phyloP scores from a whole-genome alignment of 306 rosid species.

The Medicago truncatula region DNA sequence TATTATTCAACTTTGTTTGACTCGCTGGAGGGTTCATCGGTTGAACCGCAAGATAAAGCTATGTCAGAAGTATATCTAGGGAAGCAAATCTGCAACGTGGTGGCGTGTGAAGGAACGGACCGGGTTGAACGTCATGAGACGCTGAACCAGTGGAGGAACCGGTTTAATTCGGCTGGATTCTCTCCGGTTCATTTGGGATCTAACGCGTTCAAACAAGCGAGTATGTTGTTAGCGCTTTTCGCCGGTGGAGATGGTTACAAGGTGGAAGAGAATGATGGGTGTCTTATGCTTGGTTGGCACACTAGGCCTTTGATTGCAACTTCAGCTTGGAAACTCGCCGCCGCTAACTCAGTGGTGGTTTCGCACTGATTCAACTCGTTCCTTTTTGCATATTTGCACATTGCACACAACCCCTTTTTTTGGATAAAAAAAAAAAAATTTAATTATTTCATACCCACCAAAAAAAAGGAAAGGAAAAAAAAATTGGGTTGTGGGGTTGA shows the following conservation, averaged over 20 bases:
- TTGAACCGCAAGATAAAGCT: conserved; percentile 59
- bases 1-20: conserved; percentile 93
- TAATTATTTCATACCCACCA: conserved; percentile 30
- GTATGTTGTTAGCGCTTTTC: conserved; percentile 70
- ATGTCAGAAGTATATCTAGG: conserved; percentile 91
- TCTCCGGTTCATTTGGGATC: conserved; percentile 78
- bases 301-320: conserved; percentile 87
- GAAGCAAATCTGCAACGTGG: conserved; percentile 88
- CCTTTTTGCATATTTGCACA: neutral
- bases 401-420: neutral
- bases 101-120: conserved; percentile 84
- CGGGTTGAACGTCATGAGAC: conserved; percentile 92
- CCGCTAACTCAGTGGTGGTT: conserved; percentile 3
- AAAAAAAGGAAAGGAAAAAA: conserved; percentile 29
- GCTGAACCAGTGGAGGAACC: conserved; percentile 69
- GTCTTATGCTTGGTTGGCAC: conserved; percentile 86
- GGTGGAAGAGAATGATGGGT: conserved; percentile 85
- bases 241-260: conserved; percentile 89
- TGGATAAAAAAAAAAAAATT: neutral
- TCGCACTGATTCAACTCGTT: conserved; percentile 58
- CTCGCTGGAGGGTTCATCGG: conserved; percentile 86
- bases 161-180: conserved; percentile 69
- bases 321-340: conserved; percentile 79
- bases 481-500: conserved; percentile 47
- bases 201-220: conserved; percentile 93